phyloP scores from a whole-genome alignment of 1,284 basidiomycete genomes.

The Salmacisia buchloeana region DNA sequence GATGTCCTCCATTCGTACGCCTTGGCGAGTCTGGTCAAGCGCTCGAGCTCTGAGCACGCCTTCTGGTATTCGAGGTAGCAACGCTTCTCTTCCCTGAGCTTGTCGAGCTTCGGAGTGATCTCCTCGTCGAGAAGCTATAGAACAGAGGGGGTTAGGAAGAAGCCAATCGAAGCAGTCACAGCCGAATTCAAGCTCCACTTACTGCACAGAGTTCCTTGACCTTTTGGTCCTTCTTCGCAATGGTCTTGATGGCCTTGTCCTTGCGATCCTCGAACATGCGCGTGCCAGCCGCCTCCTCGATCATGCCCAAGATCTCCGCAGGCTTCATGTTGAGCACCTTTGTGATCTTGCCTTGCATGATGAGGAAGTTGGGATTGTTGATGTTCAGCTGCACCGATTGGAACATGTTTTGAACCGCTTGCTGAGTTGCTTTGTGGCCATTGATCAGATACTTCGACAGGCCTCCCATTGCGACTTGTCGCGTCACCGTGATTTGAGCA shows the following conservation, averaged over 20 bases:
- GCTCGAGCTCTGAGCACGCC: conserved; percentile 78
- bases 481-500: conserved; percentile 89
- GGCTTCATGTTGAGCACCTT: conserved; percentile 97
- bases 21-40: conserved; percentile 73
- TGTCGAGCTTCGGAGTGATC: conserved; percentile 90
- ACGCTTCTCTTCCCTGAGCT: conserved; percentile 81
- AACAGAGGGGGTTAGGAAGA: not conserved
- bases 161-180: not conserved
- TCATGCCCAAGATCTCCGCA: conserved; percentile 94
- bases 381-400: conserved; percentile 98
- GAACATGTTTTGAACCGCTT: conserved; percentile 83
- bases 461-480: conserved; percentile 93
- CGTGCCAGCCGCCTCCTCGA: conserved; percentile 96
- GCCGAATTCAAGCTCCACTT: conserved; percentile 5
- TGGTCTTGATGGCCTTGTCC: conserved; percentile 93
- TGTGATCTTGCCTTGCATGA: conserved; percentile 81
- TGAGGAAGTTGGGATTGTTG: conserved; percentile 99
- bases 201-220: conserved; percentile 70
- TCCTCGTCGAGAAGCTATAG: conserved; percentile 65
- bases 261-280: conserved; percentile 99
- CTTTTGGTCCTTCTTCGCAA: conserved; percentile 95
- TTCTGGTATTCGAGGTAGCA: conserved; percentile 89
- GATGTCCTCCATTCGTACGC: conserved; percentile 77
- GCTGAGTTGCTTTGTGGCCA: conserved; percentile 87
- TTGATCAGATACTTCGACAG: conserved; percentile 95